Conservation (phyloP, 164 flowering plant genomes). For the Vitis amurensis region DNA sequence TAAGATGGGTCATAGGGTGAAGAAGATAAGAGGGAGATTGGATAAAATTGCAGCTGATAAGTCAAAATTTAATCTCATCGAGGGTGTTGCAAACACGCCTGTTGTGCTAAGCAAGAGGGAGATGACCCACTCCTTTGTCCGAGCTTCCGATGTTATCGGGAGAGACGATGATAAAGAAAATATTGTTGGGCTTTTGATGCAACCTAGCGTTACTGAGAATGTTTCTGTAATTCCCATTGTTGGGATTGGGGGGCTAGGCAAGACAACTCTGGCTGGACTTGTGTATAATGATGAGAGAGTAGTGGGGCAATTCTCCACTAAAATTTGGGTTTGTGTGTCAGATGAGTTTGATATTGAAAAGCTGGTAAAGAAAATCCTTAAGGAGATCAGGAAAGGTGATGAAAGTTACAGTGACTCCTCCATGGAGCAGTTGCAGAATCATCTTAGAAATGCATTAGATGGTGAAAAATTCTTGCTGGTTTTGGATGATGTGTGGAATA, state of each 20-base stretch:
- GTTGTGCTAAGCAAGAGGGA: background rate
- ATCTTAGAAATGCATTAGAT: too few relatives aligned
- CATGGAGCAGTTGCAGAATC: too few relatives aligned
- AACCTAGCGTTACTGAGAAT: background rate
- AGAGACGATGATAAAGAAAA: conserved; percentile 6
- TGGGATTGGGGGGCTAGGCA: conserved; percentile 14
- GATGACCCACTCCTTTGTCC: conserved; percentile 7
- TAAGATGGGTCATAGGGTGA: conserved; percentile 18
- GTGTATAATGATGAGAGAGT: conserved; percentile 9
- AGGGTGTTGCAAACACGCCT: background rate
- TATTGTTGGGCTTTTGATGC: background rate
- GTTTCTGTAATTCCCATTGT: conserved; percentile 7
- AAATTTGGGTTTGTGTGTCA: conserved; percentile 17
- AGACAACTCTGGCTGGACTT: conserved; percentile 8
- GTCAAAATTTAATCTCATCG: conserved; percentile 7
- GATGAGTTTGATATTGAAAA: conserved; percentile 8
- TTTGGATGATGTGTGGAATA: too few relatives aligned
- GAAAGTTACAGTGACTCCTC: too few relatives aligned
- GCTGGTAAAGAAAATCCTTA: background rate
- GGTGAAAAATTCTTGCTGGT: too few relatives aligned
- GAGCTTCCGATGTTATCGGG: conserved; percentile 3
- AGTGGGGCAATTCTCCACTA: background rate
- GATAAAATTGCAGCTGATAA: conserved; percentile 15
- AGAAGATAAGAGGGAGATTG: conserved; percentile 6
- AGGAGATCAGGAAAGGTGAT: too few relatives aligned